Evolutionary conservation across 139 green algal genomes (phyloP), one percentile per base, ranked within the genome.

Genomic region (Chlamydomonas applanata): DNA sequence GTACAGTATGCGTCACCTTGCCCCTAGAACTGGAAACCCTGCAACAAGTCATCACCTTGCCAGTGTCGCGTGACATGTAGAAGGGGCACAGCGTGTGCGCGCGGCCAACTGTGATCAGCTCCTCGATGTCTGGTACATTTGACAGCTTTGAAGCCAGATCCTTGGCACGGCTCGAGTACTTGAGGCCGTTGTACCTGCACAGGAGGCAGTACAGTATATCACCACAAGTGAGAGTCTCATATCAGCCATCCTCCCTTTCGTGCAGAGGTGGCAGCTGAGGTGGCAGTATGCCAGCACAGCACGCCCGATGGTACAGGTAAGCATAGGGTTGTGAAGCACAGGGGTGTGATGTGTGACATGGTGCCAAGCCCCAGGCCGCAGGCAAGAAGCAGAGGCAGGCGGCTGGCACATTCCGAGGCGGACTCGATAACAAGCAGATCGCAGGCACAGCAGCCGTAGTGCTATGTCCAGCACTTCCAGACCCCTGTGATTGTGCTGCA

Each of bases 51-150:
- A 35, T 25, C 36, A 71, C 64, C 64, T 71, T 71, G 24, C 33
- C 64, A 19, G 35, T 22, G 24, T 71, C 64, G 2, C 30, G 53
- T 32, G 64, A 40, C 71, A 85, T 68, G 71, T 82, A 85, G 59
- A 81, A 85, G 35, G 80, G 80, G 76, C 80, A 85, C 59, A 85
- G 66, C 20, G 57, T 61, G 71, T 82, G 71, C 16, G 57, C 54
- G 29, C 71, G 44, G 17, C 79, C 94, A 3, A 96, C 57, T n/a
- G 73, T 66, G 4, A 88, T 76, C 24, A 98, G 73, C 59, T 98
- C 95, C 76, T 98, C 95, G 27, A 98, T 97, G 79, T 98, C 94
- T 45, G 81, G 75, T 20, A 85, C 72, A 16, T 49, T 49, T 69
- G 45, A 62, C 24, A 79, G 45, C 24, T 66, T 52, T 13, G 44